Evolutionary conservation across 495 filamentous ascomycete genomes (phyloP).

Genomic region (Cenococcum geophilum): DNA sequence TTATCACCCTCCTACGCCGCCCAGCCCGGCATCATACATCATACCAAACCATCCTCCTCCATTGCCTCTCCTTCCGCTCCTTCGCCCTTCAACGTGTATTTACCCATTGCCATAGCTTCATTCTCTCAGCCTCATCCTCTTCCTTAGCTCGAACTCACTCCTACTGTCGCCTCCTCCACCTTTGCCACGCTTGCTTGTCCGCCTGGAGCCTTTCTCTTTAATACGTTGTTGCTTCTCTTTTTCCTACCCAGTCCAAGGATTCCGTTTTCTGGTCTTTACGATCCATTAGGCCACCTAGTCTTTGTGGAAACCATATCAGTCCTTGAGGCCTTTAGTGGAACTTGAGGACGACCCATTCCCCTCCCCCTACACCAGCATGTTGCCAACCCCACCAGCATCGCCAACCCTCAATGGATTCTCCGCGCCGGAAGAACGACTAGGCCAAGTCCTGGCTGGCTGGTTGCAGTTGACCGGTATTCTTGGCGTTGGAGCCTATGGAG

Average conservation of each 20-base stretch:
- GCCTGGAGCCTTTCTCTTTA: constrained; percentile 24
- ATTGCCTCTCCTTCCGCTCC: neutral
- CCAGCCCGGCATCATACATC: constrained; percentile 14
- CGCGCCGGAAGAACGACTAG: constrained; percentile 78
- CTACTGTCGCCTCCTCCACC: neutral
- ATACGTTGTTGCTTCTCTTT: constrained; percentile 27
- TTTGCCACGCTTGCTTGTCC: neutral
- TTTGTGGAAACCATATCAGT: constrained; percentile 16
- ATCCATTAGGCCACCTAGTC: constrained; percentile 2
- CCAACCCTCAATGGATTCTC: constrained; percentile 48
- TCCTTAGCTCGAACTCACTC: constrained; percentile 3
- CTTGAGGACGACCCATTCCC: constrained; percentile 18
- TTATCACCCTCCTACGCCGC: neutral
- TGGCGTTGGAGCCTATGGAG: constrained; percentile 91
- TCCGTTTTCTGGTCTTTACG: constrained; percentile 12
- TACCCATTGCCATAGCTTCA: neutral
- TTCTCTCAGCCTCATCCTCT: constrained; percentile 11
- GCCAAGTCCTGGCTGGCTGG: constrained; percentile 73
- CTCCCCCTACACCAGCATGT: constrained; percentile 38
- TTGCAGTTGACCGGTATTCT: constrained; percentile 79
- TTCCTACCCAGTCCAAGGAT: constrained; percentile 14
- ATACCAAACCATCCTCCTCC: constrained; percentile 23
- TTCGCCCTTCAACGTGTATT: constrained; percentile 7
- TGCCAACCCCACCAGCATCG: constrained; percentile 58
- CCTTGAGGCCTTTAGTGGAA: constrained; percentile 38